Evolutionary conservation across 2,329 filamentous ascomycete species (phyloP).

Genomic region (Fonsecaea erecta): DNA sequence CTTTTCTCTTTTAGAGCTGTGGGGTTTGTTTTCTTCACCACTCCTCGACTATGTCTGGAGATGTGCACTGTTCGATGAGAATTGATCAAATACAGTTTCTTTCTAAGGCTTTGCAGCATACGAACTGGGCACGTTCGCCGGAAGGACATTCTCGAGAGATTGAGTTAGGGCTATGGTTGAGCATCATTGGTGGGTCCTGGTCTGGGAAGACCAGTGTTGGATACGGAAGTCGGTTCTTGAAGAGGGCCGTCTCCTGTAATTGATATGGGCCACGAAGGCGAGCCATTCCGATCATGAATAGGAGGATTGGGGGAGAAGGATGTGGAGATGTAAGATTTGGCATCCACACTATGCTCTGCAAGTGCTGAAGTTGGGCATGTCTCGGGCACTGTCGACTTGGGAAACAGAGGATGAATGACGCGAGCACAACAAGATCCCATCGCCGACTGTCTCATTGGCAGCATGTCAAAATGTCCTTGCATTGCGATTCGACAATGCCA

Average conservation of each 20-base stretch:
- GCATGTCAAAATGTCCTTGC: not conserved
- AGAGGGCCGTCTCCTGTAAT: not conserved
- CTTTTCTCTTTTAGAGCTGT: constrained; percentile 2
- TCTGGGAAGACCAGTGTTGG: constrained; percentile 6
- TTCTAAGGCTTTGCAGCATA: not conserved
- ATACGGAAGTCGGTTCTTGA: constrained; percentile 1
- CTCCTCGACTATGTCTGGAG: not conserved
- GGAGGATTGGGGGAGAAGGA: constrained; percentile 4
- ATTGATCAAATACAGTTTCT: not conserved
- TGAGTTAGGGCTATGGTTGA: constrained; percentile 2
- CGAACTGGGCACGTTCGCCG: not conserved
- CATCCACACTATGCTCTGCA: not conserved
- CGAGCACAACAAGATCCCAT: not conserved
- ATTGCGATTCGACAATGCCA: not conserved
- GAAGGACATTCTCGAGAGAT: not conserved
- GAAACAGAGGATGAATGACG: not conserved
- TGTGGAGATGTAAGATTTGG: not conserved
- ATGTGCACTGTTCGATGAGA: not conserved
- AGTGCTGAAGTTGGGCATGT: not conserved
- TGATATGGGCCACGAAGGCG: not conserved
- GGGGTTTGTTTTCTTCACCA: constrained; percentile 1
- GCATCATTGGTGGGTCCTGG: not conserved
- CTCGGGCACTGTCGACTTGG: not conserved
- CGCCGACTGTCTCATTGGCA: not conserved
- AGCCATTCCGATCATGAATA: not conserved